phyloP scores from a whole-genome alignment of 2,329 filamentous ascomycete species.

The Aspergillus floridensis region DNA sequence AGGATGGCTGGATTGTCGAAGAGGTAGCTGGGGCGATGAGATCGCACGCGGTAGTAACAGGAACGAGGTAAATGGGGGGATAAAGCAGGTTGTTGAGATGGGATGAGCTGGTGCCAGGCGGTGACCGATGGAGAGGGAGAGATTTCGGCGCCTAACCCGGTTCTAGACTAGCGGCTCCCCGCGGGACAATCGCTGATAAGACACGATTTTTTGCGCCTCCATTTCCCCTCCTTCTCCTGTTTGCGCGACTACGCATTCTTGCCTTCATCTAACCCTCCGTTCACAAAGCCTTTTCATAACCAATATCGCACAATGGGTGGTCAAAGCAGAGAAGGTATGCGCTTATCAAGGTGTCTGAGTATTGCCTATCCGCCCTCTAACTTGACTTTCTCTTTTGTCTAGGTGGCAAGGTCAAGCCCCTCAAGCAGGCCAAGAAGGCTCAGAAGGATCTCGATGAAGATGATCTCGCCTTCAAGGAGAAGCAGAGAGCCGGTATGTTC shows the following conservation, averaged over 20 bases:
- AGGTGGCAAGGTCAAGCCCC: constrained; percentile 81
- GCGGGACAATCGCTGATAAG: constrained; percentile 23
- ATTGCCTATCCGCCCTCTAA: not conserved
- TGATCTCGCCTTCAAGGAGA: constrained; percentile 76
- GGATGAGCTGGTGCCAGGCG: constrained; percentile 8
- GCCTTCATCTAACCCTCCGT: constrained; percentile 6
- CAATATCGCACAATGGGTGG: constrained; percentile 59
- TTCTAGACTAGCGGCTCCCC: constrained; percentile 19
- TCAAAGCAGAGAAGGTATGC: constrained; percentile 62
- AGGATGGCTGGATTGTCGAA: not conserved
- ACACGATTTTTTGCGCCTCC: constrained; percentile 9
- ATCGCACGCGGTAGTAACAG: constrained; percentile 6
- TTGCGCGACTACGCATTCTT: constrained; percentile 20
- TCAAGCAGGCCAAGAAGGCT: constrained; percentile 86
- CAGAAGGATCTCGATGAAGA: constrained; percentile 83
- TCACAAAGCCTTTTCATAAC: constrained; percentile 1
- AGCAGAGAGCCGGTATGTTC: constrained; percentile 75
- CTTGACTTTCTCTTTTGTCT: constrained; percentile 18
- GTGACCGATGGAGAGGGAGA: constrained; percentile 15
- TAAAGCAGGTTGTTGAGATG: not conserved
- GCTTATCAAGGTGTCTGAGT: not conserved
- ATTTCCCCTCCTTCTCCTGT: constrained; percentile 7
- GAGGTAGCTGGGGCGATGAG: not conserved
- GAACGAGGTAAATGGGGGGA: constrained; percentile 7
- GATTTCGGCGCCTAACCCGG: constrained; percentile 19